phyloP scores from a whole-genome alignment of 306 rosid species.

The Lupinus albus region DNA sequence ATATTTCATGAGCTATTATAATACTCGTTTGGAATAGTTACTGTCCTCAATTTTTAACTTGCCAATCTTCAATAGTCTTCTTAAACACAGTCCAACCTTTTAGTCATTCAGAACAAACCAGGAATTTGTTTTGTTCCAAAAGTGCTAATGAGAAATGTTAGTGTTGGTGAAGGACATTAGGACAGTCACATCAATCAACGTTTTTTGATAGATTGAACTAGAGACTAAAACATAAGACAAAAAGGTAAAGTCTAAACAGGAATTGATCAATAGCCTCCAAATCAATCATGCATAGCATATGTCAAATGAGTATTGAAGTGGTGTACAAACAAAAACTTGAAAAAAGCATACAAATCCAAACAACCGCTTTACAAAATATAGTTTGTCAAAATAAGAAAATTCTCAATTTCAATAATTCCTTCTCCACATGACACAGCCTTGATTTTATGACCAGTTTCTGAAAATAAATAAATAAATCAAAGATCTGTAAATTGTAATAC shows the following conservation, averaged over 20 bases:
- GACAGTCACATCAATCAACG: not conserved
- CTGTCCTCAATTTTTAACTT: no score
- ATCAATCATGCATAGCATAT: constrained; percentile 14
- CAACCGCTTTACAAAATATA: constrained; percentile 38
- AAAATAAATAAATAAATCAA: not conserved
- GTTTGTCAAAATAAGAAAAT: constrained; percentile 25
- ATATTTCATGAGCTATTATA: no score
- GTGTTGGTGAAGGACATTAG: not conserved
- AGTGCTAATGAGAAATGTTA: not conserved
- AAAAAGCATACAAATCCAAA: constrained; percentile 39
- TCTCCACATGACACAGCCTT: constrained; percentile 32
- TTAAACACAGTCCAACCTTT: no score
- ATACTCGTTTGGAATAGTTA: no score
- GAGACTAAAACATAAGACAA: not conserved
- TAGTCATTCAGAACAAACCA: no score
- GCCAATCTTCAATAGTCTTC: no score
- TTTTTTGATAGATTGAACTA: constrained; percentile 7
- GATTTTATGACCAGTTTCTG: constrained; percentile 41
- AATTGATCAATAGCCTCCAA: constrained; percentile 30
- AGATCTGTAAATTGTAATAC: constrained; percentile 1
- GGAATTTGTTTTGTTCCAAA: not conserved
- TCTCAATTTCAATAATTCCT: constrained; percentile 24
- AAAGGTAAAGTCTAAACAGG: constrained; percentile 15
- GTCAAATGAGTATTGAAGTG: constrained; percentile 32
- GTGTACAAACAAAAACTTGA: constrained; percentile 32